Evolutionary conservation across 208 protist genomes (phyloP).

Genomic region (Leishmania major): DNA sequence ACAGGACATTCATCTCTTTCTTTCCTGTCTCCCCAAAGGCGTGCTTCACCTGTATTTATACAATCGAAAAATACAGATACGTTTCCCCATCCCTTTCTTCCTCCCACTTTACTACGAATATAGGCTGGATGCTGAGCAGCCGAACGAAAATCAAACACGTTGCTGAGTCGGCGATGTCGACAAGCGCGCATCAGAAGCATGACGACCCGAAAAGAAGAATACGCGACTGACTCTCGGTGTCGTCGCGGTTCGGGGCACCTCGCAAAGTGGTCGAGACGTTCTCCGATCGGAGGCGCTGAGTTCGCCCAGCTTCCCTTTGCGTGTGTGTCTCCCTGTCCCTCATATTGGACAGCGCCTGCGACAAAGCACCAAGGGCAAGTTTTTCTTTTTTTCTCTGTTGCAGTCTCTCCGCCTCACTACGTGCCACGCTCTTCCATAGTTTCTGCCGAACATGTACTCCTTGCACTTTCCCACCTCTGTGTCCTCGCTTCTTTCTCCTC

Average conservation of each 20-base stretch:
- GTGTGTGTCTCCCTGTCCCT: neutral
- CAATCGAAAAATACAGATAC: neutral
- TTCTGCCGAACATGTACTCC: neutral
- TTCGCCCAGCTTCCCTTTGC: neutral
- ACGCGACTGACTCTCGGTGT: neutral
- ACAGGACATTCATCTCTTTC: conserved; percentile 3
- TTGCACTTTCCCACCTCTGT: neutral
- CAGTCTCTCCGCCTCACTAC: neutral
- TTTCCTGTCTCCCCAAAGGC: neutral
- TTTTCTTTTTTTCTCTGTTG: neutral
- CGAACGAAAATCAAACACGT: neutral
- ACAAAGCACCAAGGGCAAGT: neutral
- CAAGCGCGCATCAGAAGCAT: neutral
- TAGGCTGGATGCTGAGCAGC: neutral
- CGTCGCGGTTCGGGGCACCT: neutral
- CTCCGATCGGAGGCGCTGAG: neutral
- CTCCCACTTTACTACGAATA: neutral
- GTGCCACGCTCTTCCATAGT: neutral
- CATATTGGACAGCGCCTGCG: neutral
- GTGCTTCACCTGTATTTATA: neutral
- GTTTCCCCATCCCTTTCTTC: neutral
- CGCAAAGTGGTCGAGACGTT: neutral
- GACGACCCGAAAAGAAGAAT: conserved; percentile 15
- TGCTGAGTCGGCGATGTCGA: neutral
- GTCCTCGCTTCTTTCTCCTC: conserved; percentile 1